Evolutionary conservation across 495 filamentous ascomycete genomes (phyloP).

Genomic region (Trichoderma orchidacearum): DNA sequence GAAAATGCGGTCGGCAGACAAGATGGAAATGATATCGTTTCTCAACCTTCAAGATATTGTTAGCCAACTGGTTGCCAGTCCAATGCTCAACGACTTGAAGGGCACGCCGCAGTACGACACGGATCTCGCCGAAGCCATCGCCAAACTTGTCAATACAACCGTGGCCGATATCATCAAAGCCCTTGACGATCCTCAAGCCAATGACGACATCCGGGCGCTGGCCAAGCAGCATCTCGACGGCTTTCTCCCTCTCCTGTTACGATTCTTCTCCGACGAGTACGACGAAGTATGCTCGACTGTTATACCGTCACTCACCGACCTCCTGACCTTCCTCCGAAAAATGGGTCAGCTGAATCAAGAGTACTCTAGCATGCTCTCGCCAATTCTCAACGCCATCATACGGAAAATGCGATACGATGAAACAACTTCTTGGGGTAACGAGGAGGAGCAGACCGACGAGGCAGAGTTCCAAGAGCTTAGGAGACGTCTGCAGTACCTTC

Average conservation of each 20-base stretch:
- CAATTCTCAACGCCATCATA: slow-evolving; percentile 82
- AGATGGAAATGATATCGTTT: slow-evolving; percentile 84
- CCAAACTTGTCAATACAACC: slow-evolving; percentile 87
- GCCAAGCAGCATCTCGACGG: slow-evolving; percentile 64
- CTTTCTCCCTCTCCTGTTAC: slow-evolving; percentile 74
- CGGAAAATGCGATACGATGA: slow-evolving; percentile 95
- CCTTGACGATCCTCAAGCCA: slow-evolving; percentile 37
- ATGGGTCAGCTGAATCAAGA: slow-evolving; percentile 48
- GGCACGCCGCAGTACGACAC: slow-evolving; percentile 79
- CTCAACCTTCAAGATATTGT: slow-evolving; percentile 76
- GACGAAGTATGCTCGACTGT: slow-evolving; percentile 95
- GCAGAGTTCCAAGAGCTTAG: slow-evolving; percentile 96
- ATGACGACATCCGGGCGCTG: slow-evolving; percentile 40
- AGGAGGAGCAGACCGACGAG: slow-evolving; percentile 90
- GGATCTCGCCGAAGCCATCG: slow-evolving; percentile 86
- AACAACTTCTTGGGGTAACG: slow-evolving; percentile 83
- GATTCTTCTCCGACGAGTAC: slow-evolving; percentile 94
- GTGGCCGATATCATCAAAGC: slow-evolving; percentile 74
- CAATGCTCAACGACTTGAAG: slow-evolving; percentile 60
- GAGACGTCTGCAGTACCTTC: slow-evolving; percentile 73
- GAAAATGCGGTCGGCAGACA: slow-evolving; percentile 90
- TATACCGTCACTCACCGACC: slow-evolving; percentile 78
- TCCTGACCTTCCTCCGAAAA: slow-evolving; percentile 77
- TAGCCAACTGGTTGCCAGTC: slow-evolving; percentile 64
- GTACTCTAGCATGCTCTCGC: slow-evolving; percentile 65